Conservation (phyloP, 2,329 filamentous ascomycete species). For the Neoscytalidium dimidiatum region DNA sequence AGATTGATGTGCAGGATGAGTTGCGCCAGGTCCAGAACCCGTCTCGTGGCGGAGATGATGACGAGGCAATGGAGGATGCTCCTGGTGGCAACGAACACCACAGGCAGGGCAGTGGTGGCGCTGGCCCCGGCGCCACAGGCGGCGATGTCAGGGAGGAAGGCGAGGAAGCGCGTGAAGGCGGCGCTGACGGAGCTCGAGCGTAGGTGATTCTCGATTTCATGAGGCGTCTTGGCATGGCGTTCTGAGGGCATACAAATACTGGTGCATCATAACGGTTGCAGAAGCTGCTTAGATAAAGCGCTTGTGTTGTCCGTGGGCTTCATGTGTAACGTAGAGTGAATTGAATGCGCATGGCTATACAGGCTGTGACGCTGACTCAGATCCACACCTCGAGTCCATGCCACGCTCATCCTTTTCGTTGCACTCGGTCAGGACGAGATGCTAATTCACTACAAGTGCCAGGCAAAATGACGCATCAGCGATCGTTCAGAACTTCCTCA, state of each 20-base stretch:
- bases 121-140: conserved; percentile 82
- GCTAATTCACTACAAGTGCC: conserved; percentile 10
- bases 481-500: conserved; percentile 84
- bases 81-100: conserved; percentile 47
- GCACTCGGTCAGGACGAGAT: not conserved
- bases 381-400: conserved; percentile 13
- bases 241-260: conserved; percentile 13
- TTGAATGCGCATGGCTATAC: conserved; percentile 4
- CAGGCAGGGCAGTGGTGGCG: conserved; percentile 66
- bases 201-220: conserved; percentile 66
- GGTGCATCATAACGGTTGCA: not conserved
- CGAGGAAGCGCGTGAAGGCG: conserved; percentile 82
- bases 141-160: conserved; percentile 92
- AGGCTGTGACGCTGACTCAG: not conserved
- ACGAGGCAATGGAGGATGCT: conserved; percentile 65
- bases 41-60: conserved; percentile 58
- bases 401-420: not conserved
- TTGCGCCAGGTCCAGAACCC: conserved; percentile 60
- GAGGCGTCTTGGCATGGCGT: conserved; percentile 20
- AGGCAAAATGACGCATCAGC: conserved; percentile 65
- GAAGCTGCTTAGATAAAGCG: not conserved
- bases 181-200: conserved; percentile 97
- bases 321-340: conserved; percentile 17
- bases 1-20: conserved; percentile 76
- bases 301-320: not conserved